Evolutionary conservation across 2,329 filamentous ascomycete genomes (phyloP).

Genomic region (Rhinocladiella mackenziei): DNA sequence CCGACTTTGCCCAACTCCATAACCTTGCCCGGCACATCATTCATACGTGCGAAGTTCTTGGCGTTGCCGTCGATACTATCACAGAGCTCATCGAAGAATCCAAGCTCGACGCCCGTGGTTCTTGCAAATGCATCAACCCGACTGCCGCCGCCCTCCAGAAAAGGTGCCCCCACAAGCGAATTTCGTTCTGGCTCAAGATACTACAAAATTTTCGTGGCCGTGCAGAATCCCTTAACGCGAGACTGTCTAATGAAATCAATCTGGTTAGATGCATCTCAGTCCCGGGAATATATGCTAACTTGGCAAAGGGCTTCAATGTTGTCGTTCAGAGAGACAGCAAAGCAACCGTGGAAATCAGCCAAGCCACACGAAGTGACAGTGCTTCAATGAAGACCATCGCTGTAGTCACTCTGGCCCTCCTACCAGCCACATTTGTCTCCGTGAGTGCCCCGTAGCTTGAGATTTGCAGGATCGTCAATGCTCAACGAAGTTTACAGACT

Average conservation of each 20-base stretch:
- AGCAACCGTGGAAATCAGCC: constrained; percentile 32
- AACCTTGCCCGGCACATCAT: constrained; percentile 35
- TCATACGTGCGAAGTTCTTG: constrained; percentile 35
- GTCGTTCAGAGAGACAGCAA: constrained; percentile 34
- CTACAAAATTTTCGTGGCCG: constrained; percentile 32
- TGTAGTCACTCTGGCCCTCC: constrained; percentile 35
- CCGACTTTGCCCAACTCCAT: constrained; percentile 32
- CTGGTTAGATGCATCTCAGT: constrained; percentile 25
- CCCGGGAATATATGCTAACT: constrained; percentile 3
- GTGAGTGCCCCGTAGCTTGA: constrained; percentile 32
- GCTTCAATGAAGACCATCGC: constrained; percentile 38
- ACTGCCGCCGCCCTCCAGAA: constrained; percentile 1
- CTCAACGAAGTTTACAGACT: constrained; percentile 34
- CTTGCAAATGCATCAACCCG: not conserved
- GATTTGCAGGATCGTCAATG: constrained; percentile 31
- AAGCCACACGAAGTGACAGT: constrained; percentile 32
- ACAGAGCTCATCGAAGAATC: constrained; percentile 29
- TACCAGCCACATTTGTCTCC: constrained; percentile 39
- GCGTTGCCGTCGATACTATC: constrained; percentile 33
- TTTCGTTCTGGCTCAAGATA: constrained; percentile 28
- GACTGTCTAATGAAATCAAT: constrained; percentile 37
- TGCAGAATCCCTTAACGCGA: constrained; percentile 31
- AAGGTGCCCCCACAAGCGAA: constrained; percentile 21
- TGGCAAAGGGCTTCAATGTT: constrained; percentile 34
- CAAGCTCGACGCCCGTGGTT: constrained; percentile 15